Evolutionary conservation across 768 basidiomycete genomes (phyloP), one percentile per base, ranked within the genome.

Genomic region (Holtermanniella nyarrowii): DNA sequence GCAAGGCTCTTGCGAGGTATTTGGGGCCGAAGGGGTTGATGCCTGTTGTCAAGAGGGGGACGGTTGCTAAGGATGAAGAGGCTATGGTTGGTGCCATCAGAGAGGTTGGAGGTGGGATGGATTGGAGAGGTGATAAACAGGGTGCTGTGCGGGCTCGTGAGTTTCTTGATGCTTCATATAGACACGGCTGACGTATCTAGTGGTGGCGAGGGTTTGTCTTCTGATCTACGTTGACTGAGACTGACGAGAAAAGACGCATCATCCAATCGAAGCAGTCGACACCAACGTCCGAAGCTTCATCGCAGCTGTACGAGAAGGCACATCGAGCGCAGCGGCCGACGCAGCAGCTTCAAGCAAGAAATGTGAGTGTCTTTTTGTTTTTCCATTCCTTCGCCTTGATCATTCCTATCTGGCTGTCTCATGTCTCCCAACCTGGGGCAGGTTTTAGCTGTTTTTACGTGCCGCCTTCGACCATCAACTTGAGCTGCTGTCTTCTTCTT

Each of bases 11-110:
- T 2, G 90, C 81, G 70, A 74, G 86, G 74, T 73, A 84, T 71
- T 75, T 86, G 73, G 73, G 93, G 61, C 91, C 89, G 40, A 81
- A 87, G 48, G 93, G 93, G 50, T 74, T 97, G 42, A 95, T 99
- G 91, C 95, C 95, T 11, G 85, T 86, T 5, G 87, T 85, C 56
- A 82, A 90, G 69, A 79, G 90, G 52, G 95, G 95, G 3, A 91
- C 91, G 1, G 93, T 97, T 18, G 87, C 88, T 1, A 86, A 89
- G 46, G 88, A 96, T 54, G 56, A 60, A 45, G 61, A 64, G 43
- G 31, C 31, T 7, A 77, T 96, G 40, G 82, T 77, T 13, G 82
- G 81, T 12, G 91, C 85, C 57, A 82, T 99, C 51, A 77, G 80
- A 60, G 80, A 80, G 45, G 78, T 93, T 27, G 79, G 81, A 50